phyloP scores from a whole-genome alignment of 139 green algal species.

The Marvania coccoides region DNA sequence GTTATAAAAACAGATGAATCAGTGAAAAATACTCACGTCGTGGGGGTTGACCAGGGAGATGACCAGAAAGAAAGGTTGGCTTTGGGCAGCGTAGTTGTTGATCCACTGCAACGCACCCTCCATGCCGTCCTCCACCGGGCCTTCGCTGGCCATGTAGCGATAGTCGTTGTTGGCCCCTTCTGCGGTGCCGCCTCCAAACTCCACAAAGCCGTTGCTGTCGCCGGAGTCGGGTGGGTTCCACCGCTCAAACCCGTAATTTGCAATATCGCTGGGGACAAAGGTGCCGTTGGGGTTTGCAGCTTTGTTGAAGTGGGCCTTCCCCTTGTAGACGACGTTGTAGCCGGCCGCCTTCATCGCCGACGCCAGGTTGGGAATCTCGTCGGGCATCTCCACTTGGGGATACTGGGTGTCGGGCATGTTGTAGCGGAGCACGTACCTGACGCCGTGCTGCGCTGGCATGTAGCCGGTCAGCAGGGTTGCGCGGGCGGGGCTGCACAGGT shows the following conservation, averaged over 20 bases:
- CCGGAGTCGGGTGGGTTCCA: constrained; percentile 17
- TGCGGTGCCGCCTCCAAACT: constrained; percentile 1
- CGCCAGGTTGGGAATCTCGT: constrained; percentile 6
- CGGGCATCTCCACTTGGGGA: constrained; percentile 6
- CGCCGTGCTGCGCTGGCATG: constrained; percentile 9
- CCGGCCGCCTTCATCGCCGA: not conserved
- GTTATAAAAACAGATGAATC: not conserved
- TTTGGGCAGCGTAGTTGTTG: not conserved
- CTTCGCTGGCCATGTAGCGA: constrained; percentile 3
- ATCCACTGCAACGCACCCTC: constrained; percentile 17
- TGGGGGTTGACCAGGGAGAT: constrained; percentile 19
- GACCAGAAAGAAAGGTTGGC: constrained; percentile 16
- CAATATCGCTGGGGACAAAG: not conserved
- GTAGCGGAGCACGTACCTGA: constrained; percentile 1
- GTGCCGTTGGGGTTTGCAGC: not conserved
- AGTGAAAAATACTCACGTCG: constrained; percentile 11
- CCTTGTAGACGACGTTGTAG: constrained; percentile 18
- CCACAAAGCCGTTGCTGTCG: not conserved
- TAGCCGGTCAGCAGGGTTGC: constrained; percentile 2
- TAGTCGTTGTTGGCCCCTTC: constrained; percentile 12
- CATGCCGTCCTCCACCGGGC: not conserved
- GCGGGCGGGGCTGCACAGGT: constrained; percentile 7
- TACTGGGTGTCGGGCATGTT: constrained; percentile 5
- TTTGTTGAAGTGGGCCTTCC: constrained; percentile 16
- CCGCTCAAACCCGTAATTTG: constrained; percentile 3